These are phyloP conservation scores for Rusavskia elegans DNA, from an alignment of 495 filamentous ascomycete species.

Conservation along the genomic window DNA sequence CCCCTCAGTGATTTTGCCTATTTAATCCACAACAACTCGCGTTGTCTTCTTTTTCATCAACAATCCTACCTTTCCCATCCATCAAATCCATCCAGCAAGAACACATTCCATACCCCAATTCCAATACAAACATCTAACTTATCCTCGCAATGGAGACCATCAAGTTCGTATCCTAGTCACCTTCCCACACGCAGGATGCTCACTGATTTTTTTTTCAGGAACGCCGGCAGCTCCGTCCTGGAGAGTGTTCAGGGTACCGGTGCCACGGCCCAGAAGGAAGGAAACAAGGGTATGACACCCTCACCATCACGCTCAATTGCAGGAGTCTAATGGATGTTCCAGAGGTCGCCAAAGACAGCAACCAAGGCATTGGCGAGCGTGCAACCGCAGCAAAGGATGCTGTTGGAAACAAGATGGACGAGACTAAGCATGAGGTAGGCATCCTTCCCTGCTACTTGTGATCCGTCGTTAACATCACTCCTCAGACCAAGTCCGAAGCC, in stretches of 20 bases:
- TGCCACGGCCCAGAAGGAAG: slow-evolving; percentile 39
- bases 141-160: slow-evolving; percentile 12
- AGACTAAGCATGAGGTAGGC: slow-evolving; percentile 29
- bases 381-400: slow-evolving; percentile 39
- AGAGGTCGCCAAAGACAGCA: slow-evolving; percentile 38
- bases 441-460: background rate
- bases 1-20: background rate
- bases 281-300: slow-evolving; percentile 33
- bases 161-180: slow-evolving; percentile 7
- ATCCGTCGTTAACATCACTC: background rate
- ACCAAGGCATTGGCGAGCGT: slow-evolving; percentile 31
- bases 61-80: background rate
- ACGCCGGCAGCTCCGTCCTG: slow-evolving; percentile 45
- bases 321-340: background rate
- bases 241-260: slow-evolving; percentile 37
- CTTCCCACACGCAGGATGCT: background rate
- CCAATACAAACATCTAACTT: slow-evolving; percentile 3
- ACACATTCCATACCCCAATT: background rate
- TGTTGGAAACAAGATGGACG: slow-evolving; percentile 38
- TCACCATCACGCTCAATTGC: background rate
- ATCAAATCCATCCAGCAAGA: background rate
- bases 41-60: background rate
- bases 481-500: background rate
- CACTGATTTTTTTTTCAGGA: slow-evolving; percentile 15
- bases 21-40: background rate